Conservation (phyloP, 805 yeast species). For the Isabelozyma rhagii region DNA sequence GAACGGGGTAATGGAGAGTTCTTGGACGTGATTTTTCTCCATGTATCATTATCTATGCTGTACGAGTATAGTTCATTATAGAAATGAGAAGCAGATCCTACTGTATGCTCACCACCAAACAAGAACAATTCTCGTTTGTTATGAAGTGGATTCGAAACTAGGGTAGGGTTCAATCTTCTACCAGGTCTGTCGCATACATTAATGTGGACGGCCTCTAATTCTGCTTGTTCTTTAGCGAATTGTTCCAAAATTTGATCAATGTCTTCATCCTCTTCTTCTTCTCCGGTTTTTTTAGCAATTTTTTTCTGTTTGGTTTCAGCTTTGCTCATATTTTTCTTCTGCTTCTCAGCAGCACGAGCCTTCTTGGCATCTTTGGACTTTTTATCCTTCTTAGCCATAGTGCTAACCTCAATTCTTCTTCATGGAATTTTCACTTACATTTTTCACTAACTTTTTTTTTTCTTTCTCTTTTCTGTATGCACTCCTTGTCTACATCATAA, state of each 20-base stretch:
- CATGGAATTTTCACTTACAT: neutral
- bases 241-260: conserved; percentile 79
- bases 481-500: neutral
- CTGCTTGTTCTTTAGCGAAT: conserved; percentile 76
- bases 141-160: conserved; percentile 72
- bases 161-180: conserved; percentile 67
- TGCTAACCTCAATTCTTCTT: neutral
- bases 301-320: conserved; percentile 75
- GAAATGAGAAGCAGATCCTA: conserved; percentile 55
- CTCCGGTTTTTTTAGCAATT: conserved; percentile 69
- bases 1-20: conserved; percentile 91
- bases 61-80: conserved; percentile 79
- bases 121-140: conserved; percentile 74
- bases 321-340: conserved; percentile 69
- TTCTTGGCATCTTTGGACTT: conserved; percentile 89
- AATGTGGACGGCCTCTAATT: conserved; percentile 67
- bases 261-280: conserved; percentile 84
- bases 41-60: conserved; percentile 69
- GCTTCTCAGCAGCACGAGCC: conserved; percentile 81
- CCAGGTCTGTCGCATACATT: conserved; percentile 59
- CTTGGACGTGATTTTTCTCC: conserved; percentile 78
- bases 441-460: neutral
- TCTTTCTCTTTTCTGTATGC: neutral
- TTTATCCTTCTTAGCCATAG: conserved; percentile 85
- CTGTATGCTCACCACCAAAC: conserved; percentile 85